Conservation (phyloP, 257 asterid genomes). For the Ballota nigra region DNA sequence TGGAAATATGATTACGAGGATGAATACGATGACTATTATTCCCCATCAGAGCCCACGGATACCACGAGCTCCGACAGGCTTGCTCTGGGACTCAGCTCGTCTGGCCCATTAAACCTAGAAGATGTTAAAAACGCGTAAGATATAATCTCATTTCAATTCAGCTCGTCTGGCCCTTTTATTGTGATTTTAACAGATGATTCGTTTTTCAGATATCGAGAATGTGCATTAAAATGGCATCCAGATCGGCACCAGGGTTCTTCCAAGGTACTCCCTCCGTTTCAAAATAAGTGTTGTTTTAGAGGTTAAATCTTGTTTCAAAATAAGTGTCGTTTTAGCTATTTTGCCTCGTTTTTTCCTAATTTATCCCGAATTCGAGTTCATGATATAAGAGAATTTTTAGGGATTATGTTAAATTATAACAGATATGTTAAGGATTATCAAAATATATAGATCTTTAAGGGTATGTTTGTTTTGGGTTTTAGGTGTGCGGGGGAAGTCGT, state of each 20-base stretch:
- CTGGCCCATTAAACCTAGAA: slow-evolving; percentile 76
- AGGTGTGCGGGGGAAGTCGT: too few species aligned
- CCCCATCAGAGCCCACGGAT: slow-evolving; percentile 36
- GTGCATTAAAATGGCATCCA: slow-evolving; percentile 98
- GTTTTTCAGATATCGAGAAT: slow-evolving; percentile 71
- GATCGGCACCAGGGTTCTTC: slow-evolving; percentile 94
- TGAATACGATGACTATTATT: slow-evolving; percentile 57
- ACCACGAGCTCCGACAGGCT: slow-evolving; percentile 55
- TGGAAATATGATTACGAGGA: slow-evolving; percentile 41
- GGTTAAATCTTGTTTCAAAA: too few species aligned
- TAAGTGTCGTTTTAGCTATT: too few species aligned
- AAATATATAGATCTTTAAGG: too few species aligned
- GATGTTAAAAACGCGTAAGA: slow-evolving; percentile 90
- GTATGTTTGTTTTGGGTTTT: too few species aligned
- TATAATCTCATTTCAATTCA: slow-evolving; percentile 12
- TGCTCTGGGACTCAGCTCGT: slow-evolving; percentile 70
- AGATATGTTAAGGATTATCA: too few species aligned
- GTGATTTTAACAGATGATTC: background rate
- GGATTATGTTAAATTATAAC: too few species aligned
- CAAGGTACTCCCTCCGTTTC: slow-evolving; percentile 74
- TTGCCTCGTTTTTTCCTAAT: too few species aligned
- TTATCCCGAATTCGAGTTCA: too few species aligned
- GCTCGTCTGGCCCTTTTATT: background rate
- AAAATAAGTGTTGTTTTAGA: too few species aligned
- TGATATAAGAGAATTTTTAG: too few species aligned